Conservation (phyloP, 2,329 filamentous ascomycete species). For the Sporothrix dimorphospora region DNA sequence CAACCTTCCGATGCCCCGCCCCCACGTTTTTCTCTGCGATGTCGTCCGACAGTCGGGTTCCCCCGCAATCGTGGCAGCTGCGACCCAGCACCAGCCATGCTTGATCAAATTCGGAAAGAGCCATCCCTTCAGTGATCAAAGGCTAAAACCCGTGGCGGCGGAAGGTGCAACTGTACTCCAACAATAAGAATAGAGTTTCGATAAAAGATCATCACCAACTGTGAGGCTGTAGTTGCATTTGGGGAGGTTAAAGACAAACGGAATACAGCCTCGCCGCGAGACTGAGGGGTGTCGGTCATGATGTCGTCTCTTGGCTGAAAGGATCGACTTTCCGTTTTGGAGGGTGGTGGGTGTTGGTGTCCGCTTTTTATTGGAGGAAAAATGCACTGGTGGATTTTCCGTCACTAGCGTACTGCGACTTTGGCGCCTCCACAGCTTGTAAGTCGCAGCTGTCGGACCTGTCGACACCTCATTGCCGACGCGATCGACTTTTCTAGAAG, state of each 20-base stretch:
- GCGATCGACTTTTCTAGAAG: constrained; percentile 15
- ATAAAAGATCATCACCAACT: neutral
- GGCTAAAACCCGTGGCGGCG: neutral
- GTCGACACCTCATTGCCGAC: neutral
- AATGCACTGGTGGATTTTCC: constrained; percentile 20
- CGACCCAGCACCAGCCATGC: neutral
- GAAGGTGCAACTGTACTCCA: neutral
- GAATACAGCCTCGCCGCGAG: neutral
- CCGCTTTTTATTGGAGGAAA: constrained; percentile 29
- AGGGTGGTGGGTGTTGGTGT: neutral
- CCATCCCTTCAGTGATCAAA: too few species aligned
- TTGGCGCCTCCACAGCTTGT: neutral
- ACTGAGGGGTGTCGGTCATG: neutral
- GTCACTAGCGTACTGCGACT: constrained; percentile 2
- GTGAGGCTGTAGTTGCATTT: neutral
- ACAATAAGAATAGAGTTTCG: neutral
- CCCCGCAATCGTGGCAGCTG: constrained; percentile 6
- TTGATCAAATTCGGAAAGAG: neutral
- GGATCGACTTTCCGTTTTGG: neutral
- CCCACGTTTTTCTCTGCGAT: constrained; percentile 15
- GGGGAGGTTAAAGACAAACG: neutral
- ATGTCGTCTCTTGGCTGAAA: constrained; percentile 1
- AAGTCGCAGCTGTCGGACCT: neutral
- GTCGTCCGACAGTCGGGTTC: neutral
- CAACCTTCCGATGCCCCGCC: constrained; percentile 6